These are phyloP conservation scores for Gentiana macrophylla DNA, from an alignment of 257 asterid genomes.

Conservation along the genomic window DNA sequence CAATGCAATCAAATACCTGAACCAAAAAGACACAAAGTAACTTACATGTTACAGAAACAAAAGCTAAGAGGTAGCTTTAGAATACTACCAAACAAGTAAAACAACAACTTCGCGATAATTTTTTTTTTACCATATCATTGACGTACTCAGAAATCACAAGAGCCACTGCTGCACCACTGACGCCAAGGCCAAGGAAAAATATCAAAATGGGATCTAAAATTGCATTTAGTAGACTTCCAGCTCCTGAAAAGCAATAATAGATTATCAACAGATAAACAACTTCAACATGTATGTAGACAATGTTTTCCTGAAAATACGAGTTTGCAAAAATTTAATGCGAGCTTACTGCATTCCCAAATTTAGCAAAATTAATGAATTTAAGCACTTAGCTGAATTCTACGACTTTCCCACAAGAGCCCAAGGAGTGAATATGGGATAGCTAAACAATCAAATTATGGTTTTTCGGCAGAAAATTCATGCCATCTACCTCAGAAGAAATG, in stretches of 20 bases:
- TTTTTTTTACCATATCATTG: conserved; percentile 62
- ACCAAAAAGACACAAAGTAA: conserved; percentile 4
- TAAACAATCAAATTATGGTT: too few species aligned
- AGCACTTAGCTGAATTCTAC: too few species aligned
- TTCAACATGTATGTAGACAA: background rate
- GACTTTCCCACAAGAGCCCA: too few species aligned
- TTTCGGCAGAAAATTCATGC: too few species aligned
- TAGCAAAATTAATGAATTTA: background rate
- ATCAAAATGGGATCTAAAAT: conserved; percentile 66
- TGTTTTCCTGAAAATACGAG: background rate
- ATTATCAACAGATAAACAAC: conserved; percentile 7
- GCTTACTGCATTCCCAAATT: background rate
- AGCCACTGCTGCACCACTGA: conserved; percentile 87
- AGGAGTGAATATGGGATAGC: too few species aligned
- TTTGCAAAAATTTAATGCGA: background rate
- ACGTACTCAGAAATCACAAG: conserved; percentile 97
- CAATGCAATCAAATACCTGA: conserved; percentile 72
- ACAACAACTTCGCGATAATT: conserved; percentile 7
- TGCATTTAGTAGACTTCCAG: conserved; percentile 76
- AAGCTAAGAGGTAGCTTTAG: background rate
- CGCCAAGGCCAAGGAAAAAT: conserved; percentile 54
- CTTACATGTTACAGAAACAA: background rate
- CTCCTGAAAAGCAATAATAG: conserved; percentile 40
- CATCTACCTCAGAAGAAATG: too few species aligned
- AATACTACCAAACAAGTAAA: conserved; percentile 17